Conservation (phyloP, 495 filamentous ascomycete genomes). For the Penicillium taxi region DNA sequence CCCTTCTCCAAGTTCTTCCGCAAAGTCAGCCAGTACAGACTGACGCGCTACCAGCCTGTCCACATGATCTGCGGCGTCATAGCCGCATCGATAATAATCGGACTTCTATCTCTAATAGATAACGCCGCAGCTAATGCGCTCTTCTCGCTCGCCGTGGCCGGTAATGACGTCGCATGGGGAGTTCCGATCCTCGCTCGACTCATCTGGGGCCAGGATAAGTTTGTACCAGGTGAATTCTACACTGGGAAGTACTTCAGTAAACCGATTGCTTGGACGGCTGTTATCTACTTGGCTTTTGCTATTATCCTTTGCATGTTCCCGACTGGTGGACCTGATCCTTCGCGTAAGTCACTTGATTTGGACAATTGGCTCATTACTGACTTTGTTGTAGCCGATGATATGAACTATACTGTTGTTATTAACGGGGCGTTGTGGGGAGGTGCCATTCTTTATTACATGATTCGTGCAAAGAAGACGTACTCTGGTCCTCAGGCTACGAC, state of each 20-base stretch:
- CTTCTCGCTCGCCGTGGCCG: slow-evolving; percentile 56
- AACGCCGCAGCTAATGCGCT: slow-evolving; percentile 51
- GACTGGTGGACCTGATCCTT: slow-evolving; percentile 43
- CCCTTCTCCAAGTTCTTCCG: slow-evolving; percentile 56
- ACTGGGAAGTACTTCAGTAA: slow-evolving; percentile 43
- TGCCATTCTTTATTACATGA: slow-evolving; percentile 52
- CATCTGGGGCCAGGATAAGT: slow-evolving; percentile 53
- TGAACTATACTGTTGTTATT: slow-evolving; percentile 63
- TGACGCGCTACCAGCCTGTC: slow-evolving; percentile 52
- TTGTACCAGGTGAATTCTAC: slow-evolving; percentile 57
- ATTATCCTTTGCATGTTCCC: slow-evolving; percentile 49
- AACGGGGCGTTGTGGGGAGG: slow-evolving; percentile 55
- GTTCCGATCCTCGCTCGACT: slow-evolving; percentile 55
- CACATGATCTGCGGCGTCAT: slow-evolving; percentile 54
- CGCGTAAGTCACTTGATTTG: slow-evolving; percentile 10
- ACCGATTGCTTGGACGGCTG: slow-evolving; percentile 46
- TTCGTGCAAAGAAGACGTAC: slow-evolving; percentile 63
- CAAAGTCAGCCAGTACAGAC: slow-evolving; percentile 39
- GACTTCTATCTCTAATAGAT: slow-evolving; percentile 52
- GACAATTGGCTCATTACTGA: slow-evolving; percentile 6
- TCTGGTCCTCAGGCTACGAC: slow-evolving; percentile 65
- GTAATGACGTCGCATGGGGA: slow-evolving; percentile 56
- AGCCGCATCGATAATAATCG: slow-evolving; percentile 44
- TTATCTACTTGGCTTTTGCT: slow-evolving; percentile 45
- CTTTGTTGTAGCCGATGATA: slow-evolving; percentile 33